A percentile compares a stretch with the other conserved stretches of the same genome.
Conservation (phyloP, 225 moss, liverwort and hornwort species). For the Marchantia paleacea region DNA sequence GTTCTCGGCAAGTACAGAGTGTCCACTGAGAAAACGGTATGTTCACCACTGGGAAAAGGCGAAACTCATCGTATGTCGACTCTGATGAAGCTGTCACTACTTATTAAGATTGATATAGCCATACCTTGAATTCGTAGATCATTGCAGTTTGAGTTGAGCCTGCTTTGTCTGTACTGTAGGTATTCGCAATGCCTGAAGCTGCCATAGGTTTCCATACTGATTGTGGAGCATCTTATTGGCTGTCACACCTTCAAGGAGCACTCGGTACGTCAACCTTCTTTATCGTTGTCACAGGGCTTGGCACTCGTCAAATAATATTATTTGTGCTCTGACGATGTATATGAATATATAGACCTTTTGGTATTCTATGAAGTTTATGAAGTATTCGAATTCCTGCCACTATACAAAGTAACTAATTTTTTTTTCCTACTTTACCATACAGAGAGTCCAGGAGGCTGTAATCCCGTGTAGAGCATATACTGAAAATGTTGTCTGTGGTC, state of each 20-base stretch:
- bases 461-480: too few species aligned
- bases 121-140: too few species aligned
- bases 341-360: background rate
- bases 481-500: background rate
- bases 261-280: slow-evolving; percentile 48
- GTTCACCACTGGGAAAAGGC: background rate
- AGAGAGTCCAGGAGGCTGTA: too few species aligned
- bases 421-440: too few species aligned
- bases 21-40: slow-evolving; percentile 92
- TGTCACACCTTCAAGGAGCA: slow-evolving; percentile 67
- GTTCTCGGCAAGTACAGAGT: slow-evolving; percentile 65
- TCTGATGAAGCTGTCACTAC: background rate
- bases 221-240: slow-evolving; percentile 89
- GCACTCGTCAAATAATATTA: background rate
- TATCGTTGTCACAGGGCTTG: background rate
- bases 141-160: too few species aligned
- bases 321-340: background rate
- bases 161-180: slow-evolving; percentile 32
- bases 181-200: slow-evolving; percentile 99
- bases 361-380: background rate
- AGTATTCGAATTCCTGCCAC: too few species aligned
- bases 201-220: slow-evolving; percentile 85
- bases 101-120: background rate
- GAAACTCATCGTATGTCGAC: background rate
- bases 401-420: too few species aligned